Evolutionary conservation across 2,329 filamentous ascomycete species (phyloP), one percentile per base, ranked within the genome.

Genomic region (Arthroderma uncinatum): DNA sequence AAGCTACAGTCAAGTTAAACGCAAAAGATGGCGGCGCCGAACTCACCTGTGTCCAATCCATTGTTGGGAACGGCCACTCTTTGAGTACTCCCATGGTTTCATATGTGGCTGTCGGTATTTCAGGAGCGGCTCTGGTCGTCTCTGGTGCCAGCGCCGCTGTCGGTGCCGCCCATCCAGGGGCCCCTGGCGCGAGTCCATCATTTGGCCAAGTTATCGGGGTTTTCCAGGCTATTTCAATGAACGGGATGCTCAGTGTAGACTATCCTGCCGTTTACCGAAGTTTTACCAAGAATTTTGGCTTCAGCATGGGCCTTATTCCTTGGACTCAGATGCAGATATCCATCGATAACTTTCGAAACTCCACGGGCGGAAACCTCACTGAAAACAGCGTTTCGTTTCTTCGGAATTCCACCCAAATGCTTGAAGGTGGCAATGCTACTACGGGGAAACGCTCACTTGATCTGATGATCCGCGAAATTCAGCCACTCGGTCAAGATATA

Each of bases 191-290:
- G 40, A 93, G 89, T 64, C 93, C 93, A 25, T 88, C 85, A 55
- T 96, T 97, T 69, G 79, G 79, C 47, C 89, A 96, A 67, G 84
- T 94, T 52, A 80, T 95, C 63, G 84, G 85, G 60, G 94, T 88
- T 82, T 95, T 97, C 71, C 91, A 97, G 73, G 85, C 86, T 53
- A 87, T 97, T 78, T 90, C 93, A 28, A 86, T 93, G 77, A 96
- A 93, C 71, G 91, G 93, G 62, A 97, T 97, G 93, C 79, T 95
- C 70, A 94, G 88, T 59, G 91, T 94, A 65, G 82, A 85, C 65
- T 90, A 95, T 64, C 93, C 93, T 2, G 78, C 82, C 36, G 83
- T 97, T 37, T 97, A 97, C 75, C 83, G 85, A 64, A 92, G 84
- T 70, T 98, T 95, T 73, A 77, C 86, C 61, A 88, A 88, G 74